Conservation (phyloP, 2,329 filamentous ascomycete genomes). For the Fusarium neocosmosporiellum region DNA sequence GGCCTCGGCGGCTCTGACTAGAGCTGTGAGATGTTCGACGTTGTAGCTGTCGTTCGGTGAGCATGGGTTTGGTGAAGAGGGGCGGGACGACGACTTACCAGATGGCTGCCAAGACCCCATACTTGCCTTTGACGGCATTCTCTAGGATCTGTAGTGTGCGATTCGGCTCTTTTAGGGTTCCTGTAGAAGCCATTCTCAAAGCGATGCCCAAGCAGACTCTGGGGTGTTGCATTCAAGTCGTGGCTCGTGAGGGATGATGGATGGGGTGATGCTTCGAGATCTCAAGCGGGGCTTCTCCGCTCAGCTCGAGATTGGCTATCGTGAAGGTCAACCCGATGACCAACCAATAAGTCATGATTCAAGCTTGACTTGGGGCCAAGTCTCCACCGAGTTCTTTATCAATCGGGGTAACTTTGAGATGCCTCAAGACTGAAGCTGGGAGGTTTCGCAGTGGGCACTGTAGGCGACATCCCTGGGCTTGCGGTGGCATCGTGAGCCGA, state of each 20-base stretch:
- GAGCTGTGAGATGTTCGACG: constrained; percentile 29
- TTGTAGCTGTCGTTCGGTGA: constrained; percentile 16
- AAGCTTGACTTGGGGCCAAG: neutral
- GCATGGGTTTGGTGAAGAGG: neutral
- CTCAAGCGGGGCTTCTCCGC: neutral
- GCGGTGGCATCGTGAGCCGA: too few relatives aligned
- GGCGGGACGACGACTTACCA: constrained; percentile 2
- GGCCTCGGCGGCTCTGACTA: constrained; percentile 23
- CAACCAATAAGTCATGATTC: neutral
- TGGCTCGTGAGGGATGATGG: neutral
- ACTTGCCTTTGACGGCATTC: constrained; percentile 5
- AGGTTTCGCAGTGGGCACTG: neutral
- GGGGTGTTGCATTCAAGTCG: neutral
- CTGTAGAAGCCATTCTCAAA: neutral
- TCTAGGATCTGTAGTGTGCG: constrained; percentile 11
- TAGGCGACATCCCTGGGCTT: too few relatives aligned
- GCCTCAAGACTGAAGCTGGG: neutral
- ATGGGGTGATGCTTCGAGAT: neutral
- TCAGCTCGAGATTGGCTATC: neutral
- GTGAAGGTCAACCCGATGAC: neutral
- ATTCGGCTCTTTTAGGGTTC: neutral
- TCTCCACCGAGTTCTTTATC: neutral
- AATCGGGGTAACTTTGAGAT: neutral
- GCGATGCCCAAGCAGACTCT: neutral
- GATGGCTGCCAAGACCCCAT: constrained; percentile 26